Evolutionary conservation across 257 asterid species (phyloP).

Genomic region (Mitragyna speciosa): DNA sequence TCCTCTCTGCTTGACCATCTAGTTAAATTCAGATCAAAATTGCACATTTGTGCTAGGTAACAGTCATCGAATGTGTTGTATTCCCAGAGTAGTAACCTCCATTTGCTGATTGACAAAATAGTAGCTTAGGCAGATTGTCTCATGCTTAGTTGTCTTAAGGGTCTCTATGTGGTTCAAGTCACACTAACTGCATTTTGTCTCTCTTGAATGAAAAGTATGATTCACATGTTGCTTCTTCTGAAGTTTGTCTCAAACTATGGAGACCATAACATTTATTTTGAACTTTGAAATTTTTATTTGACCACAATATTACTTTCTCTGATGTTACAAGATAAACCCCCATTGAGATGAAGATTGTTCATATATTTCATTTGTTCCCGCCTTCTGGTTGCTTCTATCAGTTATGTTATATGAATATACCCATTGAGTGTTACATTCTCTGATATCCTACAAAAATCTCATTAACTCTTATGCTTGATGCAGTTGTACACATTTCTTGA

Average conservation of each 20-base stretch:
- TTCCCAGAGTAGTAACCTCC: not conserved
- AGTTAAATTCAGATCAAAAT: not conserved
- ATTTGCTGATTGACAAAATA: not conserved
- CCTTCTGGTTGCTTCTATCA: not conserved
- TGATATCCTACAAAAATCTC: not conserved
- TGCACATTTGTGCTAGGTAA: not conserved
- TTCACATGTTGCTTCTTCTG: not conserved
- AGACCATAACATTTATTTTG: not conserved
- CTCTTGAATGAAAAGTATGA: not conserved
- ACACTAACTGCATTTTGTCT: not conserved
- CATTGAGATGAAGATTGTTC: not conserved
- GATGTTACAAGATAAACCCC: not conserved
- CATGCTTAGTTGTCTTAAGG: not conserved
- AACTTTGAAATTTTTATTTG: not conserved
- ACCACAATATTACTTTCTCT: not conserved
- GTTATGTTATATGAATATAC: not conserved
- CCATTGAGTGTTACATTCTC: not conserved
- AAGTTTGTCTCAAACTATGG: not conserved
- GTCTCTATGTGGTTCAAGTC: not conserved
- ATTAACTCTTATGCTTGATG: slow-evolving; percentile 27
- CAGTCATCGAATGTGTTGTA: not conserved
- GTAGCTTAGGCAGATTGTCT: not conserved
- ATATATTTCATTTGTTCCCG: not conserved
- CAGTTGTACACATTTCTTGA: slow-evolving; percentile 97
- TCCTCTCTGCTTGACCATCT: not conserved